Evolutionary conservation across 2,329 filamentous ascomycete genomes (phyloP), one percentile per base, ranked within the genome.

Genomic region (Pseudophaeomoniella oleicola): DNA sequence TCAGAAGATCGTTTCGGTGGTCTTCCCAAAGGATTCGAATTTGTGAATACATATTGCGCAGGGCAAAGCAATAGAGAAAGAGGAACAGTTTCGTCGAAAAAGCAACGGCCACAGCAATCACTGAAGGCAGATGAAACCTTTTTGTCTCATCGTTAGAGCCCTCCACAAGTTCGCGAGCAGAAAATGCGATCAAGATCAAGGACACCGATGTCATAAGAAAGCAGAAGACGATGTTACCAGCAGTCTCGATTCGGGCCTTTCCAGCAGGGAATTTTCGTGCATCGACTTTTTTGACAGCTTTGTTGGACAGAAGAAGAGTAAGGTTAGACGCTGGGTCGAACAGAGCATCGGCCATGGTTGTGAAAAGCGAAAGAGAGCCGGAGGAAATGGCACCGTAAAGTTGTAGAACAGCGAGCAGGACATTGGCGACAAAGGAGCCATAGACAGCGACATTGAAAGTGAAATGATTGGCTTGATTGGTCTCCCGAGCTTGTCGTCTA

Each of bases 121-220:
- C 77, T 2, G 85, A 86, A 0, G 86, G 78, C 0, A 93, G 63
- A 52, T 87, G 74, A 59, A 94, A 93, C 2, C 52, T 50, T 47
- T 80, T 81, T 11, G 67, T 71, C 2, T 66, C 60, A 0, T 64
- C 59, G 1, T 50, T 47, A 14, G 60, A 59, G 18, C 59, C 60
- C 3, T 58, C 58, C 1, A 62, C 67, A 2, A 96, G 66, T 39
- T 92, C 78, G 38, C 76, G 72, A 17, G 75, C 68, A 1, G 87
- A 86, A 55, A 94, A 84, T 15, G 88, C 85, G 49, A 98, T 90
- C 38, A 98, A 75, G 51, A 96, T 85, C 45, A 92, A 68, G 0
- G 86, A 94, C 5, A 96, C 88, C 6, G 85, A 67, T 14, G 78
- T 86, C 90, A 98, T 96, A 48, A 98, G 67, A 58, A 93, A 93